phyloP scores from a whole-genome alignment of 192 early-diverging fungal genomes.

The Coemansia sp. region DNA sequence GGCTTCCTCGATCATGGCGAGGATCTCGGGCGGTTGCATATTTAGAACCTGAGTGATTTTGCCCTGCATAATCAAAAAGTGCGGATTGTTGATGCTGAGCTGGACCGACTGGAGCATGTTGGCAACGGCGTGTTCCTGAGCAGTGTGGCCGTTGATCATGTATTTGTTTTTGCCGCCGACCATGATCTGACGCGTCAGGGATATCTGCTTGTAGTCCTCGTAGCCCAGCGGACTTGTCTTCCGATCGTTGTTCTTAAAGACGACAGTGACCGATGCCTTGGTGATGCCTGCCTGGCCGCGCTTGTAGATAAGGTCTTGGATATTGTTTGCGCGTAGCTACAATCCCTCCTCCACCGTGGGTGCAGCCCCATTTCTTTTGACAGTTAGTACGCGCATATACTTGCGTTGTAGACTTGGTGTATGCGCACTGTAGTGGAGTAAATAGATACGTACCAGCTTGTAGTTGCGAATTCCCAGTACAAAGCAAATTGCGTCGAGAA shows the following conservation, averaged over 20 bases:
- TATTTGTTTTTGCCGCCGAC: slow-evolving; percentile 96
- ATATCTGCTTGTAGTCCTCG: slow-evolving; percentile 80
- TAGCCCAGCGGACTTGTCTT: slow-evolving; percentile 86
- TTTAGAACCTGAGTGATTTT: slow-evolving; percentile 99
- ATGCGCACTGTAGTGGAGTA: background rate
- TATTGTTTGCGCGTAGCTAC: slow-evolving; percentile 81
- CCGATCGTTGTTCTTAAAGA: slow-evolving; percentile 90
- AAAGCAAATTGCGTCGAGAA: slow-evolving; percentile 98
- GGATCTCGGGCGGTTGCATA: slow-evolving; percentile 95
- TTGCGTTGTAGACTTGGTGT: background rate
- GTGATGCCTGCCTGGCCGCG: slow-evolving; percentile 98
- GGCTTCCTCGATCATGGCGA: slow-evolving; percentile 99
- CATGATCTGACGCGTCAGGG: slow-evolving; percentile 91
- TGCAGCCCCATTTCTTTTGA: background rate
- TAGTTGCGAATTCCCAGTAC: slow-evolving; percentile 95
- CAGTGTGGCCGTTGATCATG: slow-evolving; percentile 90
- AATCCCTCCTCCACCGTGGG: slow-evolving; percentile 1
- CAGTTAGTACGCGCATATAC: background rate
- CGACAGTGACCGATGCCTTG: slow-evolving; percentile 95
- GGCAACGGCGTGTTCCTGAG: slow-evolving; percentile 85
- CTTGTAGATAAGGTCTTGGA: slow-evolving; percentile 98
- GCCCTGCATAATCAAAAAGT: slow-evolving; percentile 99
- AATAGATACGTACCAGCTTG: slow-evolving; percentile 65
- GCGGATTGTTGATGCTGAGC: slow-evolving; percentile 98
- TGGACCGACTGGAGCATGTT: slow-evolving; percentile 96